Evolutionary conservation across 176 grass and related monocot species (phyloP).

Genomic region (Thalia dealbata): DNA sequence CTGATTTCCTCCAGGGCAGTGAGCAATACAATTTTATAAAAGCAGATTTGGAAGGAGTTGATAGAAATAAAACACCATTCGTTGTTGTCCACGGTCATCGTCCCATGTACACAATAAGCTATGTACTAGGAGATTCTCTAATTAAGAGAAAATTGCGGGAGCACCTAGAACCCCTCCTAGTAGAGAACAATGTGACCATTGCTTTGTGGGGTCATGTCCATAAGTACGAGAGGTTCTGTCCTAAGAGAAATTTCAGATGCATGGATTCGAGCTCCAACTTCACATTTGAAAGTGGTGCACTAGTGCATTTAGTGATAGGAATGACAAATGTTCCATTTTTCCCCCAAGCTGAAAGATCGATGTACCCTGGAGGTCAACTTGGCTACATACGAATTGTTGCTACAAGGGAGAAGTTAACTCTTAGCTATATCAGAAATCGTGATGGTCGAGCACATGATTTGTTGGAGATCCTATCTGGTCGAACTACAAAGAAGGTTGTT

Average conservation of each 20-base stretch:
- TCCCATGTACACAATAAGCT: constrained; percentile 81
- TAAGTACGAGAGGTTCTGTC: constrained; percentile 91
- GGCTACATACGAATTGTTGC: constrained; percentile 73
- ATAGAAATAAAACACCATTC: constrained; percentile 76
- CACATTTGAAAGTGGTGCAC: constrained; percentile 39
- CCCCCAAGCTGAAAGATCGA: constrained; percentile 59
- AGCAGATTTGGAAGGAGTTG: constrained; percentile 59
- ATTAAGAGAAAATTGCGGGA: constrained; percentile 59
- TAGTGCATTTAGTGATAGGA: constrained; percentile 88
- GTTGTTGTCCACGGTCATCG: constrained; percentile 91
- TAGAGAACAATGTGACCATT: constrained; percentile 77
- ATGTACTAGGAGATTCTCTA: constrained; percentile 46
- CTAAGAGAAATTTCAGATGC: constrained; percentile 63
- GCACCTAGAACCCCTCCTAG: constrained; percentile 60
- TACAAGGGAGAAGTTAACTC: constrained; percentile 59
- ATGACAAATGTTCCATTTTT: constrained; percentile 69
- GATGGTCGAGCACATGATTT: constrained; percentile 81
- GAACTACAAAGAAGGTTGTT: background rate
- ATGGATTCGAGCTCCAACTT: constrained; percentile 54
- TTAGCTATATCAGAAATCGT: constrained; percentile 76
- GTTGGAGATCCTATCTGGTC: constrained; percentile 64
- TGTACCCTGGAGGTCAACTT: constrained; percentile 74
- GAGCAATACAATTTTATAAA: constrained; percentile 82
- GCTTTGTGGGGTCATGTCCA: constrained; percentile 94
- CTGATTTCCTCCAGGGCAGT: constrained; percentile 62